Evolutionary conservation across 768 basidiomycete genomes (phyloP), one percentile per base, ranked within the genome.

Genomic region (Candolleomyces aberdarensis): DNA sequence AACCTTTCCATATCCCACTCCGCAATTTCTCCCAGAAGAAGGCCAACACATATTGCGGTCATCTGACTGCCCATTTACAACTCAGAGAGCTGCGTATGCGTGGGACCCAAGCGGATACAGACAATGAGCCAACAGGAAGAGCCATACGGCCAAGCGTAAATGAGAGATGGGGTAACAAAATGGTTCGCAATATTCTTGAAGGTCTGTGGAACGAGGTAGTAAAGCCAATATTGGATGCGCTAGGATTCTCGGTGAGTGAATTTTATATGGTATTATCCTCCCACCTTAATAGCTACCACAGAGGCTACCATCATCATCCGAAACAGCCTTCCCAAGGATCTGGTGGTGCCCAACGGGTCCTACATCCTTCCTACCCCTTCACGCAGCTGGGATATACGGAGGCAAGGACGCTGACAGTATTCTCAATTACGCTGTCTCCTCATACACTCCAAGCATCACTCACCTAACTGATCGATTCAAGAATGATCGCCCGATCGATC

Each of bases 311-410:
- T 3, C 31, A 9, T 7, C 7, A 17, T 44, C 50, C 10, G 32
- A 11, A 15, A 41, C 10, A 20, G 1, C 3, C 5, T 1, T 17
- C 17, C 31, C 58, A 14, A 50, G 48, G 36, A 39, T 59, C 15
- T 59, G 58, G 58, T 59, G 58, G 58, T 59, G 58, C 32, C 58
- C 58, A 14, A 59, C 58, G 3, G 58, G 58, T 1, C 58, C 58
- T n/a, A n/a, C 52, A 11, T 29, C 58, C 15, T 51, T 59, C 19
- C 58, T 59, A 2, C 58, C 58, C 0, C 11, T 59, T 20, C 58
- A 59, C 32, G 58, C 58, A 22, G 58, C 58, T 5, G 49, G 58
- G 7, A 41, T 52, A 51, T 59, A 59, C 26, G 11, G 58, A 15
- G 58, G 14, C 15, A 1, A 22, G 41, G 19, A 17, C 9, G 0